A percentile compares a stretch with the other conserved stretches of the same genome.
These are phyloP conservation scores for Reticulascus tulasneorum DNA, from an alignment of 2,329 filamentous ascomycete species.

Conservation along the genomic window DNA sequence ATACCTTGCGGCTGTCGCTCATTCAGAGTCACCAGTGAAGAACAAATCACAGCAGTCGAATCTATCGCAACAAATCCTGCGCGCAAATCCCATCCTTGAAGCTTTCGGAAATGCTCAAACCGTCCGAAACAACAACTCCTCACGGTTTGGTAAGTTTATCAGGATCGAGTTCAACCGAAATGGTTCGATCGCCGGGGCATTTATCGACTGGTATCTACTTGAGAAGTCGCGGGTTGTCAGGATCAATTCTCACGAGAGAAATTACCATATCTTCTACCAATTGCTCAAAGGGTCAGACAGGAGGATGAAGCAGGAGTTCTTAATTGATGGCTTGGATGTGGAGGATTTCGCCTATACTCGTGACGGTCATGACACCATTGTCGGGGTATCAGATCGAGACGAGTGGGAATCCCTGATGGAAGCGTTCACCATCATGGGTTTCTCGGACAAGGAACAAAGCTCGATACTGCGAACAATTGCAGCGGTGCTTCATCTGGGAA, in stretches of 20 bases:
- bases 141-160: constrained; percentile 97
- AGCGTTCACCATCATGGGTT: constrained; percentile 92
- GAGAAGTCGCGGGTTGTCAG: constrained; percentile 97
- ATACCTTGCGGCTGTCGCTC: constrained; percentile 91
- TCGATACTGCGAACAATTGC: constrained; percentile 84
- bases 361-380: constrained; percentile 86
- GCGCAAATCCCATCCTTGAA: constrained; percentile 95
- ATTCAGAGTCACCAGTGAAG: constrained; percentile 68
- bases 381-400: constrained; percentile 81
- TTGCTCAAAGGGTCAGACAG: constrained; percentile 78
- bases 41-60: constrained; percentile 66
- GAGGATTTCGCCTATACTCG: constrained; percentile 90
- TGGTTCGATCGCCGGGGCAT: constrained; percentile 90
- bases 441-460: constrained; percentile 77
- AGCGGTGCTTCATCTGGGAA: constrained; percentile 88
- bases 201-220: constrained; percentile 96
- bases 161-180: constrained; percentile 87
- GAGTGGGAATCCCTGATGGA: constrained; percentile 91
- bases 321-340: constrained; percentile 70
- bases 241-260: constrained; percentile 82
- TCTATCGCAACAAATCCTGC: constrained; percentile 91
- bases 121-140: constrained; percentile 97
- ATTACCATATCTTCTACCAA: constrained; percentile 98
- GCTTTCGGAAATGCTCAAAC: constrained; percentile 98
- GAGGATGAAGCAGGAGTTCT: constrained; percentile 69